Base-by-base conservation (phyloP, 169 alveolate species). In the Plasmodium cynomolgi region DNA sequence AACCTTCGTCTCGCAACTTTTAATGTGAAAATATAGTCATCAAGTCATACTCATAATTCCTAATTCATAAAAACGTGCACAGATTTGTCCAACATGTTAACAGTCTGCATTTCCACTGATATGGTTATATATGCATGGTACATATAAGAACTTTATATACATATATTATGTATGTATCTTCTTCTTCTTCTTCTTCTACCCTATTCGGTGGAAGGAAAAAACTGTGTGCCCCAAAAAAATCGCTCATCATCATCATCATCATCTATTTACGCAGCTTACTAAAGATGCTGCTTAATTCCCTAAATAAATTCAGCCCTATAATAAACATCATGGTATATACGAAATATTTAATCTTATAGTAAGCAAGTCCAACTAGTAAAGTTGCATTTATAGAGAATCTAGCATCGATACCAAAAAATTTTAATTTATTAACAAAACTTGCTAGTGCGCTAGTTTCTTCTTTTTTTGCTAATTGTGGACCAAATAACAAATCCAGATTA, bases 271-370 rank as follows among this genome's bases (percentile, higher is more conserved):
- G 50, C 33, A 80, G 15, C 3, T 41, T 80, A 31, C 5, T n/a
- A 80, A 37, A 41, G 72, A 80, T 80, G 84, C 34, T 41, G 47
- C 33, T 44, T 31, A 80, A 6, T 44, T 80, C 84, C 84, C 58
- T 37, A 80, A 37, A 80, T 23, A 80, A 39, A 41, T 80, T 80
- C 56, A 80, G 31, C 71, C 50, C 71, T 34, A 44, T 44, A 37
- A 80, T 50, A 80, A 80, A 80, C 33, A 41, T 31, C 84, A 80
- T 80, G 56, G n/a, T 6, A 50, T 80, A 80, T 80, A 41, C 84
- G 33, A 80, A 80, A 80, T 80, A 80, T 37, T 33, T 17, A 39
- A 41, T 26, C 26, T 80, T 31, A 41, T 37, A 80, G 56, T 80
- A 80, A 13, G 72, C 84, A 41, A 80, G 84, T n/a, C 72, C 84